These are phyloP conservation scores for Phytomonas sp. DNA, from an alignment of 208 protist species.

Conservation along the genomic window DNA sequence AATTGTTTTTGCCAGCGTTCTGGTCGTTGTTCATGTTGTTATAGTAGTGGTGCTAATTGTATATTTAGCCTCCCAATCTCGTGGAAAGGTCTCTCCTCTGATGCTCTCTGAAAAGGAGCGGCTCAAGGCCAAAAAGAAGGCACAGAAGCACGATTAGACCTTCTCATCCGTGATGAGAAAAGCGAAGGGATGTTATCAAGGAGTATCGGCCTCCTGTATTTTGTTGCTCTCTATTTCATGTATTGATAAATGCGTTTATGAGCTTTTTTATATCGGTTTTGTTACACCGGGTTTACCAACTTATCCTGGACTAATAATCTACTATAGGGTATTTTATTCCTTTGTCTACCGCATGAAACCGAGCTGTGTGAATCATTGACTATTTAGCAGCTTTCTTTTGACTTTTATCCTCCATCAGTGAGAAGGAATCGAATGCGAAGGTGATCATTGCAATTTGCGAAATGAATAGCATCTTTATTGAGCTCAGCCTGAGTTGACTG, in stretches of 20 bases:
- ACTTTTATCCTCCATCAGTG: too few relatives aligned
- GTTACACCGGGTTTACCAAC: conserved; percentile 91
- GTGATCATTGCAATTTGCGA: too few relatives aligned
- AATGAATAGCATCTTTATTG: too few relatives aligned
- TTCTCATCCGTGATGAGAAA: neutral
- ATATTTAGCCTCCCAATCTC: conserved; percentile 20
- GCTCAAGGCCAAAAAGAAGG: neutral
- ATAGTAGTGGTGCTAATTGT: conserved; percentile 19
- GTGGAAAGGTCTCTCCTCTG: conserved; percentile 5
- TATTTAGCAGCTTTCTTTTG: too few relatives aligned
- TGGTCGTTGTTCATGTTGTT: conserved; percentile 22
- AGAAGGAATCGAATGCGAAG: too few relatives aligned
- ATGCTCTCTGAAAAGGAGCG: conserved; percentile 14
- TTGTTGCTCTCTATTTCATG: neutral
- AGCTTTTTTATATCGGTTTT: conserved; percentile 17
- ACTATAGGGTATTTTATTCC: too few relatives aligned
- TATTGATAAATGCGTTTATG: conserved; percentile 14
- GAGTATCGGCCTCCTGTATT: neutral
- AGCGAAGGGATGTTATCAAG: neutral
- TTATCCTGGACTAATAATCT: conserved; percentile 96
- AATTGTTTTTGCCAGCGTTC: conserved; percentile 11
- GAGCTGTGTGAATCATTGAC: too few relatives aligned
- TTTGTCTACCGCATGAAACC: too few relatives aligned
- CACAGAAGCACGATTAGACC: conserved; percentile 4
- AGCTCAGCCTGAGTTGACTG: too few relatives aligned